These are phyloP conservation scores for Entophlyctis helioformis DNA, from an alignment of 192 early-diverging fungal species.

Conservation along the genomic window DNA sequence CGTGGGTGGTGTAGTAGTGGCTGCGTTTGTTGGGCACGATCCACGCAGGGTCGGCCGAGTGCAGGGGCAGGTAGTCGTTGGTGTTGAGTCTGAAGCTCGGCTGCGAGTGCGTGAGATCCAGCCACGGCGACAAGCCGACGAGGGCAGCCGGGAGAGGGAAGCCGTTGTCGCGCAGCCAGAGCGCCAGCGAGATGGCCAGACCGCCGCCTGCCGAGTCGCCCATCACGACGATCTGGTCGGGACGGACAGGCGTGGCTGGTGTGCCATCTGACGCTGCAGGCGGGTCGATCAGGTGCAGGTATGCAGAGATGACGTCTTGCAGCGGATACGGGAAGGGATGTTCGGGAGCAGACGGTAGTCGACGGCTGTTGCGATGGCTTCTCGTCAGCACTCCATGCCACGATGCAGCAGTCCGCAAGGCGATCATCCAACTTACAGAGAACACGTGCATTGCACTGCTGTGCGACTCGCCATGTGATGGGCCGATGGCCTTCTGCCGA, in stretches of 20 bases:
- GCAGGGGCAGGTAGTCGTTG: conserved; percentile 13
- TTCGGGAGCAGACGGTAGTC: conserved; percentile 23
- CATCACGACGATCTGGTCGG: conserved; percentile 16
- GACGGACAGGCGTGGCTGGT: no score
- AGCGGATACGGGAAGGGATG: conserved; percentile 16
- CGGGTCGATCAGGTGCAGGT: conserved; percentile 22
- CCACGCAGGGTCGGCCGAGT: conserved; percentile 3
- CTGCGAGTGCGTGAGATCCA: conserved; percentile 35
- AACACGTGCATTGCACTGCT: conserved; percentile 5
- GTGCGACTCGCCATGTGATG: conserved; percentile 10
- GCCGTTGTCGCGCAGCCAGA: conserved; percentile 44
- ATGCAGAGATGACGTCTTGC: conserved; percentile 21
- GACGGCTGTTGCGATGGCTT: conserved; percentile 12
- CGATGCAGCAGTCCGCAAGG: background rate
- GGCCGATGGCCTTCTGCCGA: conserved; percentile 7
- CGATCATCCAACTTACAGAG: background rate
- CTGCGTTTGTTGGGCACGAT: conserved; percentile 5
- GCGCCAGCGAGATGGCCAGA: conserved; percentile 16
- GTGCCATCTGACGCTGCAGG: no score
- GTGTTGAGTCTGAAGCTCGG: conserved; percentile 26
- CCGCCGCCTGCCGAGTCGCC: conserved; percentile 26
- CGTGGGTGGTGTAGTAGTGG: conserved; percentile 15
- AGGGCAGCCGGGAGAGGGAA: conserved; percentile 27
- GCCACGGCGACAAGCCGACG: conserved; percentile 45
- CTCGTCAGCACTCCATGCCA: background rate